These are phyloP conservation scores for Rhizopus sp. DNA, from an alignment of 371 early-diverging fungal species.

Conservation along the genomic window DNA sequence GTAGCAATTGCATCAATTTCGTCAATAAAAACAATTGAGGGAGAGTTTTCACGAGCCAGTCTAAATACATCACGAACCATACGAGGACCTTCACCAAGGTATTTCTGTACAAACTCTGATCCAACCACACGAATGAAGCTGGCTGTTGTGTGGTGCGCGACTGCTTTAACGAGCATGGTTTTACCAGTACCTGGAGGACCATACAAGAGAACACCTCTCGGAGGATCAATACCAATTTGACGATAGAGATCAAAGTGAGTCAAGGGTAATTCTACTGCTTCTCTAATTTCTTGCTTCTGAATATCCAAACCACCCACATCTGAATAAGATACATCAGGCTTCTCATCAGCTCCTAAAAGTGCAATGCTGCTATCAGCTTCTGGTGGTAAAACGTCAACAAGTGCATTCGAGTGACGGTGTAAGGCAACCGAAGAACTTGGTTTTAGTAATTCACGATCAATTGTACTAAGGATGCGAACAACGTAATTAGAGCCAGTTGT, in stretches of 20 bases:
- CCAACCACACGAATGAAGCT: constrained; percentile 99
- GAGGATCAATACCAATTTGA: constrained; percentile 99
- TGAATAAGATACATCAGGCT: constrained; percentile 95
- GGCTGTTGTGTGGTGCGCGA: constrained; percentile 99
- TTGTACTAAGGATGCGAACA: constrained; percentile 96
- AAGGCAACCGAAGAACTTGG: constrained; percentile 98
- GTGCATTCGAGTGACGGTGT: constrained; percentile 98
- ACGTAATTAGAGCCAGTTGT: constrained; percentile 97
- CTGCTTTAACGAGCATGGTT: constrained; percentile 99
- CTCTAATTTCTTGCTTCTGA: constrained; percentile 99
- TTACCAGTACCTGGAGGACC: constrained; percentile 99
- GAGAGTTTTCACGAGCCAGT: constrained; percentile 98
- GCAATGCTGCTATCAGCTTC: constrained; percentile 98
- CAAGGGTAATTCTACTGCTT: constrained; percentile 99
- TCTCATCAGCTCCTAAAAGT: constrained; percentile 93
- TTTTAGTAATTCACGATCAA: constrained; percentile 98
- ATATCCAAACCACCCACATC: constrained; percentile 99
- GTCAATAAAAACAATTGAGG: constrained; percentile 99
- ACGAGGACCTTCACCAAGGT: constrained; percentile 99
- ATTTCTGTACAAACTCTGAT: constrained; percentile 99
- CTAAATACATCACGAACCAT: constrained; percentile 99
- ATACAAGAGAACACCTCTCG: constrained; percentile 98
- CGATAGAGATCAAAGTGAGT: constrained; percentile 99
- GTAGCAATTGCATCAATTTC: constrained; percentile 99
- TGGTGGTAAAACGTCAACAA: constrained; percentile 96